Evolutionary conservation across 148 eudicot genomes (phyloP).

Genomic region (Tetragonia tetragonoides): DNA sequence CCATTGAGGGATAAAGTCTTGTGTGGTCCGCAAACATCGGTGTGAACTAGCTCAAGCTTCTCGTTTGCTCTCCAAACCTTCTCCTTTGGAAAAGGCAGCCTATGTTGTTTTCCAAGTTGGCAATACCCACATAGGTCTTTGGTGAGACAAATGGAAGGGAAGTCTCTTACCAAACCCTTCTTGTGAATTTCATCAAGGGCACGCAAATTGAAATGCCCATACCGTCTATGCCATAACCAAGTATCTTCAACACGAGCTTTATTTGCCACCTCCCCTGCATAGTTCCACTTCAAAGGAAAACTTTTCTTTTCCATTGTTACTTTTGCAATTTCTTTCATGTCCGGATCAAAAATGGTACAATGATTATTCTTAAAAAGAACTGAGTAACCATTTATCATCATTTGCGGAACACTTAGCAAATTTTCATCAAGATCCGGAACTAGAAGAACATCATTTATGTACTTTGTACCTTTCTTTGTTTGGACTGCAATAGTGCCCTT

Average conservation of each 20-base stretch:
- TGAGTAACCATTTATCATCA: constrained; percentile 6
- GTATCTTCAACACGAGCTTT: constrained; percentile 5
- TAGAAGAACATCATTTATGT: constrained; percentile 6
- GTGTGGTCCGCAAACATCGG: neutral
- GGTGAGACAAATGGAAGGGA: neutral
- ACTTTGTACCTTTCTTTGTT: constrained; percentile 19
- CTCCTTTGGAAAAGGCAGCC: neutral
- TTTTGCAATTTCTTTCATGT: neutral
- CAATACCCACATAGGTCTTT: neutral
- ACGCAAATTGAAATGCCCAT: constrained; percentile 19
- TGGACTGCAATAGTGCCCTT: constrained; percentile 12
- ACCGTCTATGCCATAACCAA: constrained; percentile 25
- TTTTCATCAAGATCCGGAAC: constrained; percentile 14
- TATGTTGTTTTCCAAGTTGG: neutral
- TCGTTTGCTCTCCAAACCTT: neutral
- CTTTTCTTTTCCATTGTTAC: constrained; percentile 2
- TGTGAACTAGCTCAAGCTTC: neutral
- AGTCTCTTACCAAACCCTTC: neutral
- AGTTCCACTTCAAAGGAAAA: constrained; percentile 8
- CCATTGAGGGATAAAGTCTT: neutral
- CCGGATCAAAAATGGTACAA: neutral
- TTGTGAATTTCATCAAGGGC: neutral
- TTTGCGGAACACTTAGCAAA: constrained; percentile 22
- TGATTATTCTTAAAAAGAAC: neutral
- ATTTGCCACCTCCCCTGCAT: neutral